Base-by-base conservation (phyloP, 192 early-diverging fungal species). In the Diversispora epigaea region DNA sequence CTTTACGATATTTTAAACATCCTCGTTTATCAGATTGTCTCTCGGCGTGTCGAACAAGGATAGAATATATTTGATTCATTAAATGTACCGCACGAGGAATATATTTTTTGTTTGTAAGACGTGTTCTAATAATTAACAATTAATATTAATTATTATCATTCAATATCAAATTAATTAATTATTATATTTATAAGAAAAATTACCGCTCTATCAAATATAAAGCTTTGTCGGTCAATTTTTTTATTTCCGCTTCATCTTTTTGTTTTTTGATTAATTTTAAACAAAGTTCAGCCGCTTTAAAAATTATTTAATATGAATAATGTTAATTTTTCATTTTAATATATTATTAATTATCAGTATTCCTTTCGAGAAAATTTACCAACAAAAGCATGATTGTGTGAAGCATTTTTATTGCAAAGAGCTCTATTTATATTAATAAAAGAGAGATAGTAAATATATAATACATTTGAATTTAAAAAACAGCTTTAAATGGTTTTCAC, bases 171-270 rank as follows among this genome's bases (percentile, higher is more conserved):
- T 64, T n/a, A n/a, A 15, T 64, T 41, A 17, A 21, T 64, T 41
- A n/a, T 15, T 17, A 6, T 17, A 14, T 6, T 11, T 39, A 62
- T 9, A 32, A 32, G 32, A 62, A 14, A 62, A 64, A 32, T 32
- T 32, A 64, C 62, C 62, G 40, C 43, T 64, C 39, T n/a, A 64
- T 64, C 62, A 40, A 64, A 41, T 41, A n/a, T 64, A 64, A 12
- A 9, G 62, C 25, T 43, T 64, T 64, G 3, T 32, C 41, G 11
- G 41, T n/a, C 25, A 64, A 21, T 8, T 44, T 64, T 43, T 64
- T 64, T 44, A 64, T 17, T 44, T 64, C 62, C 6, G n/a, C n/a
- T 64, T 64, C 62, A 44, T 64, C 62, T n/a, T 45, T 64, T n/a
- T n/a, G 39, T 4, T 44, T 64, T 45, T 41, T 64, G 6, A 17